phyloP scores from a whole-genome alignment of 768 basidiomycete genomes.

The Psilocybe azurescens region DNA sequence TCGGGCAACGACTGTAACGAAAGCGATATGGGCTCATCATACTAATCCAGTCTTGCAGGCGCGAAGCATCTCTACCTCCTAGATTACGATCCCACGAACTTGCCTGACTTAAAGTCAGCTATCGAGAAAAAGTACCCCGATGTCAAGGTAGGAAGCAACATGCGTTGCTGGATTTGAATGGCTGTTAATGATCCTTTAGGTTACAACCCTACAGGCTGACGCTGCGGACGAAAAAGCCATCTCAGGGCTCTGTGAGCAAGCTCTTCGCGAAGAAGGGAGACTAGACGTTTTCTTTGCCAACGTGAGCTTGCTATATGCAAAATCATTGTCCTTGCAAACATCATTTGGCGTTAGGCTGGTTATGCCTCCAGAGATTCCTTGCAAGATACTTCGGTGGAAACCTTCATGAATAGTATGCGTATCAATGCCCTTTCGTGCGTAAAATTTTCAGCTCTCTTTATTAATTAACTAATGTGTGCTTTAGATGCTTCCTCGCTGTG shows the following conservation, averaged over 20 bases:
- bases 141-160: conserved; percentile 65
- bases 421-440: conserved; percentile 70
- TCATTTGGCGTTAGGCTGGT: conserved; percentile 60
- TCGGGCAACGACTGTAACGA: conserved; percentile 22
- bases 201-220: conserved; percentile 79
- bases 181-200: conserved; percentile 44
- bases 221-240: conserved; percentile 82
- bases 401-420: conserved; percentile 78
- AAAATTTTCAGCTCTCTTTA: not conserved
- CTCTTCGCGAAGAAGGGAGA: conserved; percentile 80
- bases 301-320: conserved; percentile 45
- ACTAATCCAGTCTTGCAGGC: conserved; percentile 45
- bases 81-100: conserved; percentile 67
- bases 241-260: conserved; percentile 68
- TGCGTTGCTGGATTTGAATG: not conserved
- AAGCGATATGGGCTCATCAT: not conserved
- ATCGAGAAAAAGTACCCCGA: conserved; percentile 73
- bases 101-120: conserved; percentile 73
- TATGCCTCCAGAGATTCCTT: conserved; percentile 51
- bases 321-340: not conserved
- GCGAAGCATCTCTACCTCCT: conserved; percentile 80
- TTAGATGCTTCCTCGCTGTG: conserved; percentile 86
- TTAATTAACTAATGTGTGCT: not conserved
- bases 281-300: conserved; percentile 97
- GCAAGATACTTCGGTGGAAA: conserved; percentile 60